Evolutionary conservation across 2,329 filamentous ascomycete species (phyloP).

Genomic region (Fusarium sambucinum): DNA sequence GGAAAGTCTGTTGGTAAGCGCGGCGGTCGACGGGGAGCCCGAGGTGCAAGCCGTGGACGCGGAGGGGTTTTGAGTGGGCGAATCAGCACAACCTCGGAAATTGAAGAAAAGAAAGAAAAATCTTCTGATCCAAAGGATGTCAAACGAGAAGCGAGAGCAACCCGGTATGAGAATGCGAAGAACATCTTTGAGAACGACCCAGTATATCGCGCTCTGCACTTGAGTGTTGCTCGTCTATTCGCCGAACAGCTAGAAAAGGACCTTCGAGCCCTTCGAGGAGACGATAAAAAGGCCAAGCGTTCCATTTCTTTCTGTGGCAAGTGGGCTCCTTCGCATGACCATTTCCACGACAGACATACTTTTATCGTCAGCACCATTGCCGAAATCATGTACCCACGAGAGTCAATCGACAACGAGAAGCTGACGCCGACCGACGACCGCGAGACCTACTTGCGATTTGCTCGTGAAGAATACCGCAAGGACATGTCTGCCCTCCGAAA

Average conservation of each 20-base stretch:
- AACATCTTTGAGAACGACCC: slow-evolving; percentile 57
- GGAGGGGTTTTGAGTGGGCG: not conserved
- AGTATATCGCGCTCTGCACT: slow-evolving; percentile 65
- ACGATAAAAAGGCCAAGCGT: slow-evolving; percentile 55
- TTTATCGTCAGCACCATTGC: slow-evolving; percentile 68
- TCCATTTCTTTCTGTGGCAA: slow-evolving; percentile 69
- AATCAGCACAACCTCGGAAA: not conserved
- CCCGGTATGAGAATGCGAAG: slow-evolving; percentile 58
- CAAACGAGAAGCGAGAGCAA: slow-evolving; percentile 50
- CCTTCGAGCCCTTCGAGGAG: slow-evolving; percentile 55
- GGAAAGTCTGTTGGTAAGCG: slow-evolving; percentile 36
- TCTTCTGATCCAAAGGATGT: slow-evolving; percentile 33
- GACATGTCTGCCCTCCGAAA: slow-evolving; percentile 65
- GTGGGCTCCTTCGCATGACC: slow-evolving; percentile 68
- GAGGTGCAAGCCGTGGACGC: not conserved
- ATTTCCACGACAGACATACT: slow-evolving; percentile 70
- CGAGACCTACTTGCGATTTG: slow-evolving; percentile 65
- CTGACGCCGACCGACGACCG: slow-evolving; percentile 56
- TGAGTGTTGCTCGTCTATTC: slow-evolving; percentile 67
- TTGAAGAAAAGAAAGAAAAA: slow-evolving; percentile 8
- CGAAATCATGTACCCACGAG: slow-evolving; percentile 62
- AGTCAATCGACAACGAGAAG: slow-evolving; percentile 46
- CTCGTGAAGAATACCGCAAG: slow-evolving; percentile 66
- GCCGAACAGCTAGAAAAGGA: slow-evolving; percentile 66
- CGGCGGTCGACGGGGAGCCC: slow-evolving; percentile 7